These are phyloP conservation scores for Suillus hirtellus DNA, from an alignment of 768 basidiomycete genomes.

Conservation along the genomic window DNA sequence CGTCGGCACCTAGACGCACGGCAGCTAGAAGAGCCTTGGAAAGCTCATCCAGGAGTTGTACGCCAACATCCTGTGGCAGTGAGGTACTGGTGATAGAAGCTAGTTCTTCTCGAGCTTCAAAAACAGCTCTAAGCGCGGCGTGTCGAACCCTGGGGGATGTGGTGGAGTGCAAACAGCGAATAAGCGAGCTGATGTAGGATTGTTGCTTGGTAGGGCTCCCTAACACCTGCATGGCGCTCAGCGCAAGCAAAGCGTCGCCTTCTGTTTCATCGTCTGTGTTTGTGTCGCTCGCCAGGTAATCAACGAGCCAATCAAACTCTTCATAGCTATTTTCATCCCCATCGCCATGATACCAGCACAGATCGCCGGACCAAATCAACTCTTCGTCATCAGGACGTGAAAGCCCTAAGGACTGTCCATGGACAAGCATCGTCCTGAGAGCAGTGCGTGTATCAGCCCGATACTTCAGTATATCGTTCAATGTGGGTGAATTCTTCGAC, in stretches of 20 bases:
- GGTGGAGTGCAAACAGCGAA: background rate
- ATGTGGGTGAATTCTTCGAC: background rate
- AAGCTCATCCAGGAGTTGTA: background rate
- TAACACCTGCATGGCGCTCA: background rate
- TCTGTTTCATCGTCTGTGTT: background rate
- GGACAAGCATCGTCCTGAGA: background rate
- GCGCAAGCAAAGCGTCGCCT: background rate
- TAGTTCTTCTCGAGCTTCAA: background rate
- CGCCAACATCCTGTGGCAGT: background rate
- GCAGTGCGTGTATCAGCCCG: background rate
- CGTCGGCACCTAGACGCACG: too few species aligned
- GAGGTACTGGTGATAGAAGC: background rate
- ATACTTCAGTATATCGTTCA: background rate
- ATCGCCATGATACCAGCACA: background rate
- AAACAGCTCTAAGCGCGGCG: background rate
- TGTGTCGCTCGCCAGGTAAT: background rate
- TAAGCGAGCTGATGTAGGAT: background rate
- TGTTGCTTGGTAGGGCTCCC: background rate
- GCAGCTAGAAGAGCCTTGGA: background rate
- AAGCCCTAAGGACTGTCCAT: background rate
- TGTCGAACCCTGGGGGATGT: background rate
- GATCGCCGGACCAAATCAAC: background rate
- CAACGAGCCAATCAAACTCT: background rate
- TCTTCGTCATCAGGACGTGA: background rate
- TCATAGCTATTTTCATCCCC: background rate